Evolutionary conservation across 1,139 yeast species (phyloP).

Genomic region (Yamadazyma trypodendri): DNA sequence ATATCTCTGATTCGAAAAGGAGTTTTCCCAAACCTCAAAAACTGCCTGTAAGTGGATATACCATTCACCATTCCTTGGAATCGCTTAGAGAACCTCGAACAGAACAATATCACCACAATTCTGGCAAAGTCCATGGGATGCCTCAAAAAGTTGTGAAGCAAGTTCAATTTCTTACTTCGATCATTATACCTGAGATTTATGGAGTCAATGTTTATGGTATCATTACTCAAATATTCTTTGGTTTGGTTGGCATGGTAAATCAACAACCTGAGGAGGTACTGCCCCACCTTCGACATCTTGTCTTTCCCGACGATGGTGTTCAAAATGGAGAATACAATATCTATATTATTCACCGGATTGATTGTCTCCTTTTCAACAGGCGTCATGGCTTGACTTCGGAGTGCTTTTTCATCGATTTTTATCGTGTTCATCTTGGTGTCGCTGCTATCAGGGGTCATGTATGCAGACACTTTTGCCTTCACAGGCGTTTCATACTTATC

Average conservation of each 20-base stretch:
- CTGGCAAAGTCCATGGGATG: slow-evolving; percentile 44
- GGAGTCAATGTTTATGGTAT: slow-evolving; percentile 26
- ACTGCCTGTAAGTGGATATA: slow-evolving; percentile 62
- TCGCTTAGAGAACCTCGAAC: slow-evolving; percentile 31
- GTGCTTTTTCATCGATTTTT: slow-evolving; percentile 11
- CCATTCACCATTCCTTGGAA: slow-evolving; percentile 46
- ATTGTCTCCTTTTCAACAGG: slow-evolving; percentile 5
- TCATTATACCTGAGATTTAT: slow-evolving; percentile 35
- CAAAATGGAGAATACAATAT: slow-evolving; percentile 51
- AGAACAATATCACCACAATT: slow-evolving; percentile 35
- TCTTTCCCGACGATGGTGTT: slow-evolving; percentile 66
- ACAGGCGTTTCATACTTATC: slow-evolving; percentile 23
- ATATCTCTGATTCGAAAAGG: slow-evolving; percentile 53
- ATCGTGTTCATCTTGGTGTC: slow-evolving; percentile 15
- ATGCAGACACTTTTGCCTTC: slow-evolving; percentile 16
- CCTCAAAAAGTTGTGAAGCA: slow-evolving; percentile 36
- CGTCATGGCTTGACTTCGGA: slow-evolving; percentile 11
- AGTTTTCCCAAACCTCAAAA: slow-evolving; percentile 68
- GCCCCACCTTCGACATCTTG: slow-evolving; percentile 63
- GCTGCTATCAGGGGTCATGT: slow-evolving; percentile 25
- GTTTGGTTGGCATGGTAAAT: slow-evolving; percentile 47
- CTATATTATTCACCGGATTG: slow-evolving; percentile 22
- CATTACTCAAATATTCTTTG: slow-evolving; percentile 37
- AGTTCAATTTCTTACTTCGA: slow-evolving; percentile 31
- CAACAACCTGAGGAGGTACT: slow-evolving; percentile 55